Evolutionary conservation across 164 flowering plant species (phyloP).

Genomic region (Piper longum): DNA sequence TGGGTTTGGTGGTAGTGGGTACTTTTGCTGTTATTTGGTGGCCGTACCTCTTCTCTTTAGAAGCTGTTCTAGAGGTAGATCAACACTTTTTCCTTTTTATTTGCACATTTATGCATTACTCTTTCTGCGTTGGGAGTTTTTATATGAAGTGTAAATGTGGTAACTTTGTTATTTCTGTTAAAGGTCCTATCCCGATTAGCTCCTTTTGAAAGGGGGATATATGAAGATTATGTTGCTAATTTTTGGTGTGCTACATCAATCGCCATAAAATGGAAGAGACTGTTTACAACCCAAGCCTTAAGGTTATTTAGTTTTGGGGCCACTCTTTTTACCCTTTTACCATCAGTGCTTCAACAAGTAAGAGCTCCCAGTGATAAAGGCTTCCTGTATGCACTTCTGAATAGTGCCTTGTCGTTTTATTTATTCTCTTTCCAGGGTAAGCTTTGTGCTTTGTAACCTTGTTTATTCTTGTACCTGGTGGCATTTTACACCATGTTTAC

Average conservation of each 20-base stretch:
- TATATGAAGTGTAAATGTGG: too few species aligned
- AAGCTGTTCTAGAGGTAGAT: slow-evolving; percentile 43
- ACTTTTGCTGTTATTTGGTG: slow-evolving; percentile 80
- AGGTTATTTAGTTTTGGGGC: slow-evolving; percentile 50
- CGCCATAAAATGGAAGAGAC: slow-evolving; percentile 71
- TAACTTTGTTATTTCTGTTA: not conserved
- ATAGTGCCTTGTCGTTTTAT: slow-evolving; percentile 73
- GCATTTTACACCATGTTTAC: not conserved
- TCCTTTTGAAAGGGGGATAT: slow-evolving; percentile 91
- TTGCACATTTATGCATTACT: too few species aligned
- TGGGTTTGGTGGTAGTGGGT: slow-evolving; percentile 62
- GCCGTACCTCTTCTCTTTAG: slow-evolving; percentile 69
- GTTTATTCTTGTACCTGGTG: not conserved
- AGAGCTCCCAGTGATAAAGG: slow-evolving; percentile 54
- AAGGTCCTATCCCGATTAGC: slow-evolving; percentile 90
- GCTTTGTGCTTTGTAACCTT: not conserved
- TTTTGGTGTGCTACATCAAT: slow-evolving; percentile 88
- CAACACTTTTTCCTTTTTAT: not conserved
- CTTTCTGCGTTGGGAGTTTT: not conserved
- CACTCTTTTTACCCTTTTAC: slow-evolving; percentile 43
- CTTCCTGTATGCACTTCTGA: slow-evolving; percentile 65
- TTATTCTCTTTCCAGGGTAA: slow-evolving; percentile 91
- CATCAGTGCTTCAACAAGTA: slow-evolving; percentile 78
- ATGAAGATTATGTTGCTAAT: slow-evolving; percentile 94
- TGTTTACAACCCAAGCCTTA: slow-evolving; percentile 42